A percentile compares a stretch with the other conserved stretches of the same genome.
Conservation (phyloP, 176 grass and related monocot genomes). For the Cenchrus fungigraminus region DNA sequence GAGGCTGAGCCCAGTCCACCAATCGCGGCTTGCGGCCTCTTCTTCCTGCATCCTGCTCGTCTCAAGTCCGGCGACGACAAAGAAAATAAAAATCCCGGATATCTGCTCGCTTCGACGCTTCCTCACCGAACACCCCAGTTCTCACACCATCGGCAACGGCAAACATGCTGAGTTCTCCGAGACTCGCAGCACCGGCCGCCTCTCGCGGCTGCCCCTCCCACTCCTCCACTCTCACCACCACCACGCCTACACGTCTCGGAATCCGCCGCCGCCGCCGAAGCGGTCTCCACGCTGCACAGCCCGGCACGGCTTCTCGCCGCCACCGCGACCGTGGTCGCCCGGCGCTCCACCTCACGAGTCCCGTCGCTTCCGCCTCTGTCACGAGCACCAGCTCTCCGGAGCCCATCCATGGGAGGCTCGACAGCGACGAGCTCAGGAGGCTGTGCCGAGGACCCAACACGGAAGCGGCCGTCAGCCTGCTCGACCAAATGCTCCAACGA, state of each 20-base stretch:
- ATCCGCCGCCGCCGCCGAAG: background rate
- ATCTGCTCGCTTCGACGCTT: too few relatives aligned
- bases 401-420: background rate
- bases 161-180: conserved; percentile 33
- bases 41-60: too few relatives aligned
- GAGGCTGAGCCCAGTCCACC: too few relatives aligned
- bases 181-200: background rate
- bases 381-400: background rate
- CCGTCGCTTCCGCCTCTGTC: background rate
- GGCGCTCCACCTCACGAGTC: background rate
- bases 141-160: background rate
- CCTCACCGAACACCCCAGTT: too few relatives aligned
- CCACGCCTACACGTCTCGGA: background rate
- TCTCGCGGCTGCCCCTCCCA: background rate
- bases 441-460: conserved; percentile 39
- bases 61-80: too few relatives aligned
- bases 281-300: background rate
- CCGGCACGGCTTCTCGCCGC: background rate
- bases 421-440: conserved; percentile 20
- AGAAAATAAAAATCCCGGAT: too few relatives aligned
- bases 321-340: background rate
- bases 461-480: conserved; percentile 46
- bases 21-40: too few relatives aligned
- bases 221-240: background rate
- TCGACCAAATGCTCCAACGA: conserved; percentile 53